These are phyloP conservation scores for Aspergillus sp. DNA, from an alignment of 2,329 filamentous ascomycete genomes.

Conservation along the genomic window DNA sequence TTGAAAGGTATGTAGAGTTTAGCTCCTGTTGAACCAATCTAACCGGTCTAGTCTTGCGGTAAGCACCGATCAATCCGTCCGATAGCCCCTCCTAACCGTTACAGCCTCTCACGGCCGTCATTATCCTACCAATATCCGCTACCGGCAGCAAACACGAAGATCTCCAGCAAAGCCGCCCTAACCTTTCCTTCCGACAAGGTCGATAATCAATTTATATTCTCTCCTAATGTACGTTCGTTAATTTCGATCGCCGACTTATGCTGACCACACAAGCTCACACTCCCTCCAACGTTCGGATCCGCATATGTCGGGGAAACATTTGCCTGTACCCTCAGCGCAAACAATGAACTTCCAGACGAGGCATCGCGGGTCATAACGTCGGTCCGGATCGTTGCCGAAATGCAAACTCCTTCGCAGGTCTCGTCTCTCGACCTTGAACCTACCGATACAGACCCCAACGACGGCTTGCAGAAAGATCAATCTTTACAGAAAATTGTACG, in stretches of 20 bases:
- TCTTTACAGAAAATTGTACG: constrained; percentile 79
- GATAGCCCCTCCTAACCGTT: constrained; percentile 15
- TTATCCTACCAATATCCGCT: constrained; percentile 47
- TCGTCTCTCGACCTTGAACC: constrained; percentile 60
- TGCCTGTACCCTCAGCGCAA: constrained; percentile 91
- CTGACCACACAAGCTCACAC: constrained; percentile 58
- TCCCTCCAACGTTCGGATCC: constrained; percentile 87
- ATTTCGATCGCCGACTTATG: background rate
- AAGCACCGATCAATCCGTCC: constrained; percentile 17
- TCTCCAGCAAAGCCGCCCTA: constrained; percentile 66
- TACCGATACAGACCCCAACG: constrained; percentile 47
- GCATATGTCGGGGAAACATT: constrained; percentile 96
- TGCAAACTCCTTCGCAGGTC: constrained; percentile 84
- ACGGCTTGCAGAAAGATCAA: constrained; percentile 48
- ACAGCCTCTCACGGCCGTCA: constrained; percentile 72
- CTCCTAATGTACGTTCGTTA: constrained; percentile 47
- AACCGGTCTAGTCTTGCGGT: constrained; percentile 41
- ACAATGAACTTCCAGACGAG: constrained; percentile 67
- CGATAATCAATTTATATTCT: constrained; percentile 56
- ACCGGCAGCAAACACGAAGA: constrained; percentile 47
- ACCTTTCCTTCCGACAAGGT: constrained; percentile 62
- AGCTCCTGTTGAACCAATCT: constrained; percentile 8
- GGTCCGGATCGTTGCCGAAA: constrained; percentile 83
- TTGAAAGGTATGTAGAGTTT: constrained; percentile 59
- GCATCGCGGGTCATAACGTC: constrained; percentile 61